A percentile compares a stretch with the other conserved stretches of the same genome.
Evolutionary conservation across 192 early-diverging fungal species (phyloP).

Genomic region (Podila minutissima): DNA sequence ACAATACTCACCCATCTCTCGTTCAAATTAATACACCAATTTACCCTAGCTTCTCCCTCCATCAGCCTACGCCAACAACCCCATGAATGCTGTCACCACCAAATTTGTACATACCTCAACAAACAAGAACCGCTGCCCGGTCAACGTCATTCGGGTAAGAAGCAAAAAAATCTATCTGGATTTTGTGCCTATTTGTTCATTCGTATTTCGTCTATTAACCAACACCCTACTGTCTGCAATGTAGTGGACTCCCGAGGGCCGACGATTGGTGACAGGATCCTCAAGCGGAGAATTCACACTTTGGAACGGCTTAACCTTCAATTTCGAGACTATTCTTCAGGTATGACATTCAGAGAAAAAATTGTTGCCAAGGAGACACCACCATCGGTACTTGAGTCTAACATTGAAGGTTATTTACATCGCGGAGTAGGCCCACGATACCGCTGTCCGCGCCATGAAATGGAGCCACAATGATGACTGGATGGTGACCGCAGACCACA

Average conservation of each 20-base stretch:
- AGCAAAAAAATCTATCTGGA: background rate
- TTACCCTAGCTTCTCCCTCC: constrained; percentile 71
- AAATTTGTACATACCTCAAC: constrained; percentile 92
- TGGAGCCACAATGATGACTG: constrained; percentile 97
- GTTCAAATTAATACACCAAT: constrained; percentile 15
- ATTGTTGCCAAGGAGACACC: too few species aligned
- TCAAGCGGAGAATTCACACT: constrained; percentile 95
- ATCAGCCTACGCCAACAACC: constrained; percentile 72
- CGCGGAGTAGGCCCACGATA: constrained; percentile 81
- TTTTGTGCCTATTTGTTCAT: background rate
- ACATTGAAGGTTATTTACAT: background rate
- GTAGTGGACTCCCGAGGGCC: constrained; percentile 96
- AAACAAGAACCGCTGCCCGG: constrained; percentile 92
- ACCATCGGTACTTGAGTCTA: too few species aligned
- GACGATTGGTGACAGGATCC: constrained; percentile 92
- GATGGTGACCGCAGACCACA: constrained; percentile 93
- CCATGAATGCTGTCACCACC: constrained; percentile 78
- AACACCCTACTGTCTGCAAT: background rate
- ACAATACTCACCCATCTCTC: constrained; percentile 3
- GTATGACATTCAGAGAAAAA: constrained; percentile 29
- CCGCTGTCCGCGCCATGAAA: constrained; percentile 93
- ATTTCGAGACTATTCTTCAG: constrained; percentile 97
- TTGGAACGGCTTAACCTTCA: constrained; percentile 98
- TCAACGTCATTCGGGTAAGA: constrained; percentile 87
- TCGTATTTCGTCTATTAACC: background rate